Percentiles rank a stretch among this genome's conserved stretches.
Conservation (phyloP, 805 yeast genomes). For the Yarrowia sp. region DNA sequence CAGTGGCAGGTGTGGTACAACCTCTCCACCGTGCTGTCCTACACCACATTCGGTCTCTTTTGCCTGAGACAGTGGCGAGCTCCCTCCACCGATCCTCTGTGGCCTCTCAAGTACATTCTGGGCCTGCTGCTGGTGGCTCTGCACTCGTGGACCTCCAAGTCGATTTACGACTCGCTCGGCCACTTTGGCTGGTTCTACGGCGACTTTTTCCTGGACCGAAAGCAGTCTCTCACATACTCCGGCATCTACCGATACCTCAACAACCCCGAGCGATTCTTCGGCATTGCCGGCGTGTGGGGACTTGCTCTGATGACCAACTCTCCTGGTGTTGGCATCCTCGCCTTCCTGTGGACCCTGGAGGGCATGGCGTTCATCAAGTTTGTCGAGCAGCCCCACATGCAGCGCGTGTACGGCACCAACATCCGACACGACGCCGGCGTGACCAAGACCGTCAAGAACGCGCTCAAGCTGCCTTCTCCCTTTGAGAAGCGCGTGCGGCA, state of each 20-base stretch:
- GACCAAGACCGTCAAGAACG: slow-evolving; percentile 40
- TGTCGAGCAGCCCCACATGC: slow-evolving; percentile 77
- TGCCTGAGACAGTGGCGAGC: slow-evolving; percentile 35
- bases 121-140: slow-evolving; percentile 56
- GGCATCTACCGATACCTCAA: slow-evolving; percentile 81
- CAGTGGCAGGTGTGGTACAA: slow-evolving; percentile 72
- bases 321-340: slow-evolving; percentile 48
- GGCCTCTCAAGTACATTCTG: slow-evolving; percentile 54
- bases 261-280: slow-evolving; percentile 77
- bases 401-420: slow-evolving; percentile 66
- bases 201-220: slow-evolving; percentile 58
- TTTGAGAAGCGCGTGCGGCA: slow-evolving; percentile 33
- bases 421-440: slow-evolving; percentile 53
- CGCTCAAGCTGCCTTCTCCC: slow-evolving; percentile 36
- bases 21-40: slow-evolving; percentile 51
- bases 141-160: slow-evolving; percentile 67
- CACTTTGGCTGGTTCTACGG: slow-evolving; percentile 91
- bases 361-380: slow-evolving; percentile 66
- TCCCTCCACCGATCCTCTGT: slow-evolving; percentile 35
- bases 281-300: slow-evolving; percentile 80
- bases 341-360: slow-evolving; percentile 63
- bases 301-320: slow-evolving; percentile 56
- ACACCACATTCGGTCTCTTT: slow-evolving; percentile 48
- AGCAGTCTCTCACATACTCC: slow-evolving; percentile 59
- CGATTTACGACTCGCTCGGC: slow-evolving; percentile 69